Base-by-base conservation (phyloP, 805 yeast species). In the Kazachstania kunashirensis region DNA sequence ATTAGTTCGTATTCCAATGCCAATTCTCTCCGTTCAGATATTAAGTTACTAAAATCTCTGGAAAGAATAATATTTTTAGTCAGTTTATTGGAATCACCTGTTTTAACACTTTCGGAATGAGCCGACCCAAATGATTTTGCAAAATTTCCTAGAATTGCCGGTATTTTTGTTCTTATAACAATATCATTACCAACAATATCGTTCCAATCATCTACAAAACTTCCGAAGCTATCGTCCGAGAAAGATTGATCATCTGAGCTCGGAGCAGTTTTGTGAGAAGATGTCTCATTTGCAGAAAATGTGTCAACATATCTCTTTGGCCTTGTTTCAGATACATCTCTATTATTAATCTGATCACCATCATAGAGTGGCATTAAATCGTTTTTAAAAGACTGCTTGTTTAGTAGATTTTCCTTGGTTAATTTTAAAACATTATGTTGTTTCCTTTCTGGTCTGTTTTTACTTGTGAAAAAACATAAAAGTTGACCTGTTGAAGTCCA, bases 401-500 rank as follows among this genome's bases (percentile, higher is more conserved):
- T 58, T 52, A 33, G 53, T 43, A 17, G 57, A 7, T 48, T 49
- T 18, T 49, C 47, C 19, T 48, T 45, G 6, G 52, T 48, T 7
- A 52, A 35, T 27, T 53, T 53, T 10, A 49, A 36, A 24, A 45
- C 41, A 19, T 67, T 60, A 24, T 55, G 58, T 29, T 61, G 58
- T 48, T 61, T 63, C 45, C 65, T 61, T 27, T 64, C 60, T 50
- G 33, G 24, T 39, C 61, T 63, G 32, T 61, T 67, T 34, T 72
- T 73, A 0, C 80, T 77, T 8, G 79, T 71, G 59, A 84, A 85
- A 50, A 88, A 88, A 52, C 95, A 84, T 1, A 88, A 79, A 34
- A 88, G 62, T 40, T 75, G 75, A 0, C 96, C 96, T 3, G 74
- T 70, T 10, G 75, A 70, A 0, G 94, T 69, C 95, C 96, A 88